phyloP scores from a whole-genome alignment of 2,329 filamentous ascomycete genomes.

The Phyllosticta capitalensis region DNA sequence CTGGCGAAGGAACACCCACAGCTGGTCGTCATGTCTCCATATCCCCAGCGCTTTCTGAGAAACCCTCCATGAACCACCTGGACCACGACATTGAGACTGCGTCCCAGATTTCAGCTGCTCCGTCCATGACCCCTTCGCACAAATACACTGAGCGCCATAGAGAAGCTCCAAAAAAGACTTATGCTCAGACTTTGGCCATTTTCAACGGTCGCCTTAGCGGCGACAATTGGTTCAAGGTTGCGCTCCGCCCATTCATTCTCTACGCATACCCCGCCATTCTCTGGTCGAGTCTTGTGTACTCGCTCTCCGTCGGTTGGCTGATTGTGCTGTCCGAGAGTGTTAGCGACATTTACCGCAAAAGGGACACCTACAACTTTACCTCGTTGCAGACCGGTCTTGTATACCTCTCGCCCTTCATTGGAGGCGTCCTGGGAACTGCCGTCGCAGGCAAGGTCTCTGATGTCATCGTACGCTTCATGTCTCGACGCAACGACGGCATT shows the following conservation, averaged over 20 bases:
- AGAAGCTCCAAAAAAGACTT: slow-evolving; percentile 58
- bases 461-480: slow-evolving; percentile 71
- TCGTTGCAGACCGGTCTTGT: slow-evolving; percentile 74
- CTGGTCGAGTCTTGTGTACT: slow-evolving; percentile 78
- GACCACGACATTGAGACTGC: slow-evolving; percentile 1
- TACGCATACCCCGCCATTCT: slow-evolving; percentile 81
- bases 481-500: slow-evolving; percentile 76
- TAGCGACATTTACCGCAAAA: slow-evolving; percentile 64
- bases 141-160: slow-evolving; percentile 64
- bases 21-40: not conserved
- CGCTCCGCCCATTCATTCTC: slow-evolving; percentile 71
- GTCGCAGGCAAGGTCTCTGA: slow-evolving; percentile 86
- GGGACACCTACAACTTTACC: slow-evolving; percentile 66
- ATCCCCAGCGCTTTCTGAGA: slow-evolving; percentile 2
- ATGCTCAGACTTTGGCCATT: slow-evolving; percentile 61
- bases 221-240: slow-evolving; percentile 72
- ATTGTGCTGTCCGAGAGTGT: slow-evolving; percentile 90
- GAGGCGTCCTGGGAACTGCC: slow-evolving; percentile 80
- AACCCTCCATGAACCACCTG: not conserved
- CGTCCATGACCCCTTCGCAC: not conserved
- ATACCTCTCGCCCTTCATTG: slow-evolving; percentile 83
- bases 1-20: not conserved
- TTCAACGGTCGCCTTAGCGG: slow-evolving; percentile 70
- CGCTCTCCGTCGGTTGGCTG: slow-evolving; percentile 86
- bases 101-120: not conserved